Evolutionary conservation across 2,329 filamentous ascomycete species (phyloP).

Genomic region (Xylariales sp.): DNA sequence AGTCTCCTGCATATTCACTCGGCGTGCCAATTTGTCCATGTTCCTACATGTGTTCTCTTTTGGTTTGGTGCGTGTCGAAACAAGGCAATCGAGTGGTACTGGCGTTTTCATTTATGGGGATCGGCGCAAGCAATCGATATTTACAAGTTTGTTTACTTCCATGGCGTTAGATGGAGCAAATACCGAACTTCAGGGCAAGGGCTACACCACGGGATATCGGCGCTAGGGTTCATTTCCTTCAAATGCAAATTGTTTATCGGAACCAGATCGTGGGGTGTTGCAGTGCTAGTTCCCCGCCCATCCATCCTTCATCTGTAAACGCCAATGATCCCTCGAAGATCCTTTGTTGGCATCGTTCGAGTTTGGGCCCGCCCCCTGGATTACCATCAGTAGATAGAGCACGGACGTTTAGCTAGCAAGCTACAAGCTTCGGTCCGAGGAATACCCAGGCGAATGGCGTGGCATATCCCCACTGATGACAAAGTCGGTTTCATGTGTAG

Average conservation of each 20-base stretch:
- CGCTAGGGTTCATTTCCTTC: slow-evolving; percentile 28
- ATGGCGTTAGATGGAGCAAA: slow-evolving; percentile 33
- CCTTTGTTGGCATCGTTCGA: slow-evolving; percentile 11
- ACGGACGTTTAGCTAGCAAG: slow-evolving; percentile 20
- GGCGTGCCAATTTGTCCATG: slow-evolving; percentile 14
- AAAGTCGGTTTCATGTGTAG: slow-evolving; percentile 10
- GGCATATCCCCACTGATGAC: slow-evolving; percentile 17
- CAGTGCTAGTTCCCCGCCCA: slow-evolving; percentile 29
- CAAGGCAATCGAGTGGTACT: slow-evolving; percentile 10
- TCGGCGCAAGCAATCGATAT: slow-evolving; percentile 30
- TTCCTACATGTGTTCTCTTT: slow-evolving; percentile 24
- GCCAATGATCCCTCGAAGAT: slow-evolving; percentile 14
- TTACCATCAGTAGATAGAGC: slow-evolving; percentile 10
- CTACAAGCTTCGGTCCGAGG: slow-evolving; percentile 25
- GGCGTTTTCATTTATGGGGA: slow-evolving; percentile 35
- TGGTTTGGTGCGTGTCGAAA: slow-evolving; percentile 15
- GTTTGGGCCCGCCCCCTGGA: slow-evolving; percentile 24
- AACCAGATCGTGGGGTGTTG: slow-evolving; percentile 29
- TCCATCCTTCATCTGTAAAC: slow-evolving; percentile 14
- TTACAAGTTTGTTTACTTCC: slow-evolving; percentile 17
- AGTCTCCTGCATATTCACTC: slow-evolving; percentile 19
- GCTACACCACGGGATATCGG: slow-evolving; percentile 26
- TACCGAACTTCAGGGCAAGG: slow-evolving; percentile 7
- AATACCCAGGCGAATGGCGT: slow-evolving; percentile 27
- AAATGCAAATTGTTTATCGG: slow-evolving; percentile 5